Conservation (phyloP, 2,329 filamentous ascomycete genomes). For the Ophiostoma sp. region DNA sequence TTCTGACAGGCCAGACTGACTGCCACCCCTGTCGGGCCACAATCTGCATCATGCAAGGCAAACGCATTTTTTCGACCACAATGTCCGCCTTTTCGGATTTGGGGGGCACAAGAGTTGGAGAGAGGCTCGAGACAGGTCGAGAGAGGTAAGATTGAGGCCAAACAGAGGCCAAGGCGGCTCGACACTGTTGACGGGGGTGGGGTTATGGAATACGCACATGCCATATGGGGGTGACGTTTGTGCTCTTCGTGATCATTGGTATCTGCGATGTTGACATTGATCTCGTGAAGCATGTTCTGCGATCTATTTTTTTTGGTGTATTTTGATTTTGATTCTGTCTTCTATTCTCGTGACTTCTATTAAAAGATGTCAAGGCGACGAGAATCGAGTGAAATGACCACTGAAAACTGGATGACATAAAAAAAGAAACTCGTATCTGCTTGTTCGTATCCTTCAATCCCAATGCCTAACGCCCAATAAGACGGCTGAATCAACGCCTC, state of each 20-base stretch:
- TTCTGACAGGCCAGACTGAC: background rate
- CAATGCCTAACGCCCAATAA: background rate
- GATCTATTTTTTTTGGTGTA: too few species aligned
- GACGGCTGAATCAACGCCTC: background rate
- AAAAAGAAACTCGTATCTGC: conserved; percentile 11
- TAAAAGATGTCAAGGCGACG: background rate
- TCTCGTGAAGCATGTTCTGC: background rate
- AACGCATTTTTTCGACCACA: conserved; percentile 2
- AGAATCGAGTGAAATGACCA: too few species aligned
- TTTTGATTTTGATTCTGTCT: background rate
- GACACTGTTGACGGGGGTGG: background rate
- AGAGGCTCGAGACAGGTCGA: background rate
- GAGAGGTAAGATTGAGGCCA: background rate
- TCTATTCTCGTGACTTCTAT: background rate
- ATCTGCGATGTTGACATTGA: background rate
- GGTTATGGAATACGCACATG: background rate
- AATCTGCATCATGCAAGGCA: conserved; percentile 19
- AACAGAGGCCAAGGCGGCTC: background rate
- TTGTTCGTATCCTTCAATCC: background rate
- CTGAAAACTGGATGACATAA: background rate
- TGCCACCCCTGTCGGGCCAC: background rate
- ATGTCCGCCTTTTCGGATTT: conserved; percentile 18
- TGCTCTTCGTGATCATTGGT: background rate
- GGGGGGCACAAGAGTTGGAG: background rate
- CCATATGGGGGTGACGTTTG: background rate